phyloP scores from a whole-genome alignment of 805 yeast genomes.

The Cyberlindnera amylophila region DNA sequence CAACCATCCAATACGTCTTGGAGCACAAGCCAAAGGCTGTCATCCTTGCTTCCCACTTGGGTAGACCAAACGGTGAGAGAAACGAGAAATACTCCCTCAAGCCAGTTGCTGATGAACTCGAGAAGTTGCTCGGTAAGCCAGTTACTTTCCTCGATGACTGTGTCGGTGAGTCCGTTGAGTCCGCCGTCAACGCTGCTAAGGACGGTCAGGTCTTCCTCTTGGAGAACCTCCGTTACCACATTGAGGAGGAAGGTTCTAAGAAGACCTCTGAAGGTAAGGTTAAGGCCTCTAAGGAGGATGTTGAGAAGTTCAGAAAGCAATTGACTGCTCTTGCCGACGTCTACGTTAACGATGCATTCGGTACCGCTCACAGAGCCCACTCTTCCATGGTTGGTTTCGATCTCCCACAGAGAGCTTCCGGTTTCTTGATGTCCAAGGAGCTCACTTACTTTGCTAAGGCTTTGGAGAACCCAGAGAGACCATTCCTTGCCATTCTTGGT shows the following conservation, averaged over 20 bases:
- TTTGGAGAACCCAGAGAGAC: constrained; percentile 95
- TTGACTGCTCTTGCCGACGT: constrained; percentile 94
- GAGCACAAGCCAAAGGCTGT: constrained; percentile 89
- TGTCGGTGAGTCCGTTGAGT: constrained; percentile 89
- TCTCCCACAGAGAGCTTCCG: constrained; percentile 94
- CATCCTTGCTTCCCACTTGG: constrained; percentile 93
- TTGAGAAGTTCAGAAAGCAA: constrained; percentile 81
- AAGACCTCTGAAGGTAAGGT: constrained; percentile 90
- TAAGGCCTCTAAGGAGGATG: constrained; percentile 85
- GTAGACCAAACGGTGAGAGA: constrained; percentile 97
- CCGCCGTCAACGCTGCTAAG: constrained; percentile 66
- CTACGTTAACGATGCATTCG: constrained; percentile 96
- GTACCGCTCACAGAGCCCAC: constrained; percentile 99
- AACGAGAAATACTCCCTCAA: constrained; percentile 83
- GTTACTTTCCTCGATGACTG: constrained; percentile 85
- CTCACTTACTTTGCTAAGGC: constrained; percentile 97
- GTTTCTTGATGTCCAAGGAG: constrained; percentile 98
- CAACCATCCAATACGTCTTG: constrained; percentile 93
- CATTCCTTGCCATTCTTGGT: constrained; percentile 97
- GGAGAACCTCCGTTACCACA: constrained; percentile 98
- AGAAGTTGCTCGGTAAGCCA: constrained; percentile 64
- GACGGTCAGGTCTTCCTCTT: constrained; percentile 83
- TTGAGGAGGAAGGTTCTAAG: constrained; percentile 93
- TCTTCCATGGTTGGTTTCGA: constrained; percentile 98
- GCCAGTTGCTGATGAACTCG: constrained; percentile 91